Conservation (phyloP, 1,284 basidiomycete species). For the Cryptococcus jaspeensis region DNA sequence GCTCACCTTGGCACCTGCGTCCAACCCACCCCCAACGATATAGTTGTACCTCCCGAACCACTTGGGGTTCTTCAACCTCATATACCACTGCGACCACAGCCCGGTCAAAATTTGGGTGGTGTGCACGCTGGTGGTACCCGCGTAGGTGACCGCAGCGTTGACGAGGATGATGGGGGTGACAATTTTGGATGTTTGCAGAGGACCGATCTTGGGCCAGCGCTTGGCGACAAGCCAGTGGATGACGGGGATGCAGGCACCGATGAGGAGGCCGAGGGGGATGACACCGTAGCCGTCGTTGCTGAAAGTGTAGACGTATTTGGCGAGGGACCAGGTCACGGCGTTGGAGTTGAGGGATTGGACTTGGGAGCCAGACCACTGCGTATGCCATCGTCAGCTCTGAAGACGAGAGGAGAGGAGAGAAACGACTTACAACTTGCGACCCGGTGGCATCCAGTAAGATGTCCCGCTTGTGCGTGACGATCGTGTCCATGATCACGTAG, state of each 20-base stretch:
- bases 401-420: not conserved
- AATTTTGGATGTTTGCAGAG: constrained; percentile 5
- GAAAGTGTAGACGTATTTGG: constrained; percentile 14
- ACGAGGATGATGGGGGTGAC: constrained; percentile 15
- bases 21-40: constrained; percentile 39
- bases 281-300: constrained; percentile 10
- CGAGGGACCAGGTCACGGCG: constrained; percentile 19
- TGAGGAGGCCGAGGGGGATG: constrained; percentile 13
- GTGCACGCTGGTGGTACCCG: constrained; percentile 11
- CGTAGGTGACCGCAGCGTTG: not conserved
- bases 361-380: constrained; percentile 12
- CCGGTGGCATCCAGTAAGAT: constrained; percentile 20
- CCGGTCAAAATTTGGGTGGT: constrained; percentile 24
- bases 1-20: constrained; percentile 39
- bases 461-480: constrained; percentile 27
- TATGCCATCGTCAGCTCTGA: not conserved
- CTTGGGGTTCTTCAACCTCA: constrained; percentile 17
- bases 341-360: constrained; percentile 17
- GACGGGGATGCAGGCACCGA: constrained; percentile 14
- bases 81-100: constrained; percentile 22
- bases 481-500: constrained; percentile 27
- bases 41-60: constrained; percentile 20
- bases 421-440: too few relatives aligned
- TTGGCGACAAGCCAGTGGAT: constrained; percentile 11
- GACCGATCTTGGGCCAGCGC: constrained; percentile 11